Conservation (phyloP, 2,329 filamentous ascomycete genomes). For the Colletotrichum spinosum region DNA sequence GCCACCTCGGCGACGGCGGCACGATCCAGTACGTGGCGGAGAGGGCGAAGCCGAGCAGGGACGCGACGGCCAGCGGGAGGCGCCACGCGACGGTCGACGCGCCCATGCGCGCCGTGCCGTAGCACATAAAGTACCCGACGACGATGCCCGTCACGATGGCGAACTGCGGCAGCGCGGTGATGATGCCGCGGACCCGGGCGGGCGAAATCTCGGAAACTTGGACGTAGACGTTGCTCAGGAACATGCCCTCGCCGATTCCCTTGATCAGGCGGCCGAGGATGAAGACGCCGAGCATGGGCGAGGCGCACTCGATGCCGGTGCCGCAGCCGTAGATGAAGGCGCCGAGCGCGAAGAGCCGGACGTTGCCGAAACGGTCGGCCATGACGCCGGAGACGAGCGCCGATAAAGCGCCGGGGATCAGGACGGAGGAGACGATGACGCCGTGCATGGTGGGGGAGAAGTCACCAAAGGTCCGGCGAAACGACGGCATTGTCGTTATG, state of each 20-base stretch:
- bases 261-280: slow-evolving; percentile 65
- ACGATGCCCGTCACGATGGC: slow-evolving; percentile 63
- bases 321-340: slow-evolving; percentile 63
- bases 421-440: slow-evolving; percentile 69
- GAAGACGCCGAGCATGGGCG: slow-evolving; percentile 60
- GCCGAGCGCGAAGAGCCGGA: slow-evolving; percentile 63
- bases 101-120: slow-evolving; percentile 61
- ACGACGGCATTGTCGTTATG: slow-evolving; percentile 68
- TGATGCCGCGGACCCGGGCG: slow-evolving; percentile 58
- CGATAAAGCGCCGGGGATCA: slow-evolving; percentile 69
- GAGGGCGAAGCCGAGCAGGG: slow-evolving; percentile 49
- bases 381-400: slow-evolving; percentile 69
- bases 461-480: slow-evolving; percentile 61
- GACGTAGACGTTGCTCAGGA: slow-evolving; percentile 61
- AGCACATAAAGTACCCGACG: slow-evolving; percentile 70
- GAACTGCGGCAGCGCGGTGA: slow-evolving; percentile 67
- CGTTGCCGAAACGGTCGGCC: slow-evolving; percentile 64
- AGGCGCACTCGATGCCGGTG: slow-evolving; percentile 53
- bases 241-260: slow-evolving; percentile 69
- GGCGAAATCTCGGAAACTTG: slow-evolving; percentile 72
- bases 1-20: slow-evolving; percentile 67
- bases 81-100: slow-evolving; percentile 65
- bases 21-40: slow-evolving; percentile 48
- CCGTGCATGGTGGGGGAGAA: slow-evolving; percentile 68
- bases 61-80: slow-evolving; percentile 59